phyloP scores from a whole-genome alignment of 768 basidiomycete species.

The Lentinula raphanica region DNA sequence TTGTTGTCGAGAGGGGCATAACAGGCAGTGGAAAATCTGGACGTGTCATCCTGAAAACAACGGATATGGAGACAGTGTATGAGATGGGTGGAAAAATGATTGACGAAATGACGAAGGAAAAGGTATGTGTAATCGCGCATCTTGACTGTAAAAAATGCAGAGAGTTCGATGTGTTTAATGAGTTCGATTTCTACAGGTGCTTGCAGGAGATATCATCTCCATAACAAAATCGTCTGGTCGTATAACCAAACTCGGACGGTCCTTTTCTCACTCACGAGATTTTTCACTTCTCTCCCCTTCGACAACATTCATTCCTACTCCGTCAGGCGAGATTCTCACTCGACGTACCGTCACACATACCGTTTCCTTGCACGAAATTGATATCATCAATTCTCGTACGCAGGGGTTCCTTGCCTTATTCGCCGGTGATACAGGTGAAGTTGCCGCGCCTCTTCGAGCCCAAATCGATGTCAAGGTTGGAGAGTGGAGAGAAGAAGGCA shows the following conservation, averaged over 20 bases:
- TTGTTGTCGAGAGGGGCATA: conserved; percentile 94
- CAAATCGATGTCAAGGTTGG: conserved; percentile 97
- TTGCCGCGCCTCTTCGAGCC: conserved; percentile 92
- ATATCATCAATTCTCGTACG: conserved; percentile 97
- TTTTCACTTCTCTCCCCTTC: conserved; percentile 25
- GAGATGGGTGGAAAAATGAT: conserved; percentile 99
- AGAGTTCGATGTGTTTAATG: no score
- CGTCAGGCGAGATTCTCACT: conserved; percentile 96
- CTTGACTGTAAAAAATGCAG: not conserved
- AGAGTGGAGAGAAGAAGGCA: conserved; percentile 98
- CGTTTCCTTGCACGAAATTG: conserved; percentile 96
- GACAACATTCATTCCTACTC: conserved; percentile 80
- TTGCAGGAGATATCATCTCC: conserved; percentile 89
- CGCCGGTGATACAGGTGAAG: conserved; percentile 96
- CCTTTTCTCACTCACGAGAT: conserved; percentile 94
- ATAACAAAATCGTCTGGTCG: conserved; percentile 98
- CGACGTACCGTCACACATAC: conserved; percentile 97
- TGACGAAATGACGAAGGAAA: conserved; percentile 94
- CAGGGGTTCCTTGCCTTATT: conserved; percentile 97
- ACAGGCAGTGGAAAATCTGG: conserved; percentile 98
- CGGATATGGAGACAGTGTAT: conserved; percentile 99
- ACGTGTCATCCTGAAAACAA: conserved; percentile 94
- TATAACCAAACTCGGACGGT: conserved; percentile 92
- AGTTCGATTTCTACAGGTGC: conserved; percentile 36
- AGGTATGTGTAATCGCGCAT: conserved; percentile 24